Conservation (phyloP, 805 yeast genomes). For the Diddensiella transvaalensis region DNA sequence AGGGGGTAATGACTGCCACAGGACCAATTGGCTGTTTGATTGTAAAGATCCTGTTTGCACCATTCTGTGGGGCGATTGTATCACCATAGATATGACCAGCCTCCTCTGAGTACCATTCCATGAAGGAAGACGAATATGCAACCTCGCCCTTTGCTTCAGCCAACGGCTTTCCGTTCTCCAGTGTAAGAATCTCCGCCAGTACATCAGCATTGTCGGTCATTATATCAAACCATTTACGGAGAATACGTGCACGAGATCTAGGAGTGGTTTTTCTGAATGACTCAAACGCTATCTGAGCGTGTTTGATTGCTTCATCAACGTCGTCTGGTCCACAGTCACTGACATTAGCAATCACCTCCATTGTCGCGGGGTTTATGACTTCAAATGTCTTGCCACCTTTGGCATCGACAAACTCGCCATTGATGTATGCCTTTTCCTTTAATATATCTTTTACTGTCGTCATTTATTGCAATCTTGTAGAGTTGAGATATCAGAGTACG, state of each 20-base stretch:
- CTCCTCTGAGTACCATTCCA: constrained; percentile 65
- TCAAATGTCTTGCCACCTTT: constrained; percentile 44
- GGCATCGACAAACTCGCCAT: constrained; percentile 6
- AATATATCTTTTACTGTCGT: background rate
- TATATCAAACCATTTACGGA: constrained; percentile 49
- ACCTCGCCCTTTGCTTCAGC: constrained; percentile 70
- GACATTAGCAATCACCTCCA: constrained; percentile 48
- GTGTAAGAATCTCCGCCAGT: constrained; percentile 57
- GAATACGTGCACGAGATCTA: constrained; percentile 52
- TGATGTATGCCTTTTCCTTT: constrained; percentile 1
- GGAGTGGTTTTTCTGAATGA: constrained; percentile 52
- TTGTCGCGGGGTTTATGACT: constrained; percentile 77
- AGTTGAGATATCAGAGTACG: too few species aligned
- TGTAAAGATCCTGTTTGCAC: constrained; percentile 48
- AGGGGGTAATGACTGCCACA: constrained; percentile 72
- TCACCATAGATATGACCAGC: constrained; percentile 68
- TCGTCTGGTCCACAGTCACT: constrained; percentile 38
- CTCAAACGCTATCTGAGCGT: constrained; percentile 52
- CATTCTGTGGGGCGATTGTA: constrained; percentile 48
- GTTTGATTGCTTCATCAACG: constrained; percentile 50
- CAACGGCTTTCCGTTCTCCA: constrained; percentile 72
- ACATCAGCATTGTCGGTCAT: constrained; percentile 58
- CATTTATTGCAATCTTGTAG: too few species aligned
- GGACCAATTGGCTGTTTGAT: constrained; percentile 76
- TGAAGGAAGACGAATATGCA: constrained; percentile 65